phyloP scores from a whole-genome alignment of 1,284 basidiomycete genomes.

The Ceratobasidium sp. region DNA sequence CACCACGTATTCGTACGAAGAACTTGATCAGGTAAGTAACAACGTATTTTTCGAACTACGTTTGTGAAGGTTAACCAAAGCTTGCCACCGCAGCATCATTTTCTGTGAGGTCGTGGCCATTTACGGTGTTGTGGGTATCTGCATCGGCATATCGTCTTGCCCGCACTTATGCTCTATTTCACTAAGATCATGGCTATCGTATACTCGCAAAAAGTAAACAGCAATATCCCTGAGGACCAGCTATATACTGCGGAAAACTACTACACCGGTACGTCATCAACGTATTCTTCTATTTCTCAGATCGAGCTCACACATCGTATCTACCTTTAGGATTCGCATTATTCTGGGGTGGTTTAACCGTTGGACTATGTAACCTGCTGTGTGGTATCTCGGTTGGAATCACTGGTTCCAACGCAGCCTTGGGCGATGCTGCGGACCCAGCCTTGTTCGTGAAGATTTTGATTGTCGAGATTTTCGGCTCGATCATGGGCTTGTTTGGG shows the following conservation, averaged over 20 bases:
- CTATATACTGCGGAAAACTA: constrained; percentile 89
- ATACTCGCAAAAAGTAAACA: constrained; percentile 83
- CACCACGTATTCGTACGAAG: constrained; percentile 96
- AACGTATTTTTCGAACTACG: background rate
- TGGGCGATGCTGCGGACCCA: constrained; percentile 94
- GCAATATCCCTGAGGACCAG: constrained; percentile 69
- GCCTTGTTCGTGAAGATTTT: constrained; percentile 94
- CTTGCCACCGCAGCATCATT: constrained; percentile 79
- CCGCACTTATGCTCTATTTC: background rate
- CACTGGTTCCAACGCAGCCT: constrained; percentile 91
- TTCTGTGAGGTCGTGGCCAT: constrained; percentile 99
- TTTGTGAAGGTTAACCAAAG: background rate
- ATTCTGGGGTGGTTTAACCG: constrained; percentile 95
- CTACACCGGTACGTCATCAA: constrained; percentile 83
- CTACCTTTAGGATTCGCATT: constrained; percentile 79
- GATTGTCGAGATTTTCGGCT: constrained; percentile 95
- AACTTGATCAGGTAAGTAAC: constrained; percentile 90
- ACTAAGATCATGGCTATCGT: constrained; percentile 92
- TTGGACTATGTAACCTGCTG: constrained; percentile 92
- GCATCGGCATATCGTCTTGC: background rate
- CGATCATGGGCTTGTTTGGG: constrained; percentile 91
- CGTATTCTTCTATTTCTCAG: background rate
- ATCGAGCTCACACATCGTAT: background rate
- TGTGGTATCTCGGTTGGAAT: constrained; percentile 93
- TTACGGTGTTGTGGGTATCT: constrained; percentile 85